A percentile compares a stretch with the other conserved stretches of the same genome.
These are phyloP conservation scores for Abrus pulchellus DNA, from an alignment of 306 rosid species.

Conservation along the genomic window DNA sequence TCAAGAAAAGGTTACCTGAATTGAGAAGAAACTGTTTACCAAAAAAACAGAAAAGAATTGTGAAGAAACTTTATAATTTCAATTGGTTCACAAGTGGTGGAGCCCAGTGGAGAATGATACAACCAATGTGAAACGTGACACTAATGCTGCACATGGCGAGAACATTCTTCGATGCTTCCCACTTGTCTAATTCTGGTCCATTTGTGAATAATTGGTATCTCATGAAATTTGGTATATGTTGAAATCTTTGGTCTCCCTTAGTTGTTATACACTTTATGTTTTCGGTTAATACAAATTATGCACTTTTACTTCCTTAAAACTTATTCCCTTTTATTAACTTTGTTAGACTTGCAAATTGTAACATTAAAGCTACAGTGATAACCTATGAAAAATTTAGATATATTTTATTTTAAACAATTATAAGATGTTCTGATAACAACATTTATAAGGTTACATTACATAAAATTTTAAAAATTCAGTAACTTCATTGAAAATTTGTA, in stretches of 20 bases:
- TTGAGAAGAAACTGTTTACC: too few relatives aligned
- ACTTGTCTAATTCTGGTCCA: slow-evolving; percentile 39
- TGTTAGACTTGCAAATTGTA: background rate
- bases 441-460: background rate
- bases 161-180: slow-evolving; percentile 58
- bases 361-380: background rate
- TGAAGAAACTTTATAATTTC: background rate
- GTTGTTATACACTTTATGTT: background rate
- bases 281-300: background rate
- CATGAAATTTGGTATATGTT: slow-evolving; percentile 9
- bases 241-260: too few relatives aligned
- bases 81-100: slow-evolving; percentile 35
- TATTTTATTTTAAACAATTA: background rate
- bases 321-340: background rate
- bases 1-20: background rate
- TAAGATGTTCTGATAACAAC: too few relatives aligned
- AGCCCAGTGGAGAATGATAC: slow-evolving; percentile 30
- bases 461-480: background rate
- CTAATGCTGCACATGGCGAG: slow-evolving; percentile 34
- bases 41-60: too few relatives aligned
- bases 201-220: slow-evolving; percentile 35
- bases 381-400: background rate
- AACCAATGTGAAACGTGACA: slow-evolving; percentile 38
- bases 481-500: slow-evolving; percentile 4
- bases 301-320: slow-evolving; percentile 10